Base-by-base conservation (phyloP, 106 monocot species). In the Chionographis japonica region DNA sequence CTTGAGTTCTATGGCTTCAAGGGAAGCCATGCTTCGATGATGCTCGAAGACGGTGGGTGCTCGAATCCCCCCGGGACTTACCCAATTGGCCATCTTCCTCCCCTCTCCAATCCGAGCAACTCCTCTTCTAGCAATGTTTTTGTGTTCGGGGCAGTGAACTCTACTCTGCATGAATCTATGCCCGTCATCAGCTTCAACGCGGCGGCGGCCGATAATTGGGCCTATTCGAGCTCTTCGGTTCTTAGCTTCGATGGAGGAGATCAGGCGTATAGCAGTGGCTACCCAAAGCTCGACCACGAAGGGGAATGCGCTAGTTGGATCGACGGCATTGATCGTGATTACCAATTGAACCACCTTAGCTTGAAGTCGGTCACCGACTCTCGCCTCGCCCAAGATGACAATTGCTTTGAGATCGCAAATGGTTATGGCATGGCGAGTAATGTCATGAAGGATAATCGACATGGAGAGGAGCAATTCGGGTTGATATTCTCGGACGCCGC, bases 381-480 rank as follows among this genome's bases (percentile, higher is more conserved):
- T 49, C 83, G 84, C 62, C 91, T 95, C 46, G 89, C 84, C 54
- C 88, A 78, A 58, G 69, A 49, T 12, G 72, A 64, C 10, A 56
- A 36, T 2, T 6, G 12, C 42, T 12, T 54, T 11, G 50, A 69
- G 46, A 60, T 53, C 0, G 81, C 78, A 7, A 80, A 85, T 12
- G 81, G 79, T 8, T 79, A 65, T 13, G 63, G 38, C 2, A 41
- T 56, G 54, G 85, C 87, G 78, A 68, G 70, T 14, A 84, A 85
- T 18, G 58, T 61, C 8, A 72, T 78, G 68, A 64, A 78, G 0
- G 54, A 65, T 40, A 65, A 67, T 56, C 51, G 19, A 8, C 59
- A 71, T 40, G 69, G 39, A 7, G 35, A 72, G 15, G 86, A 86
- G 41, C 74, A 77, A 54, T 78, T 83, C 40, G 75, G 68, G 46